Percentiles rank a stretch among this genome's conserved stretches.
Conservation (phyloP, 2,329 filamentous ascomycete species). For the Daldinia eschscholtzii region DNA sequence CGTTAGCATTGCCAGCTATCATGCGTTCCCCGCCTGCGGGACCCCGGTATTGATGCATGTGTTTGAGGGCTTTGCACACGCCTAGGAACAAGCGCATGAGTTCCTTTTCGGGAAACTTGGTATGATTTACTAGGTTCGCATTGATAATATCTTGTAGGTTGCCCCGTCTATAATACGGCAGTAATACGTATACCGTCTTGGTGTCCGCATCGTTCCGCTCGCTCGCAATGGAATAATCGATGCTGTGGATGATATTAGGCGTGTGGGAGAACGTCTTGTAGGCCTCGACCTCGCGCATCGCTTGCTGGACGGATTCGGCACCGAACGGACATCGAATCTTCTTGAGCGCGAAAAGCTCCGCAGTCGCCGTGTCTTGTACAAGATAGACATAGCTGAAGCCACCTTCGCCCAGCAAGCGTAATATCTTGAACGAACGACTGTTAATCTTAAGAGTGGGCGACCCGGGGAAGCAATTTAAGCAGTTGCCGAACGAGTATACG, state of each 20-base stretch:
- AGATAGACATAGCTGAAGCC: slow-evolving; percentile 99
- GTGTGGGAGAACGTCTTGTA: slow-evolving; percentile 89
- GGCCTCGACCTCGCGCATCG: slow-evolving; percentile 96
- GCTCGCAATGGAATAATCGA: slow-evolving; percentile 66
- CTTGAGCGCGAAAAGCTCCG: slow-evolving; percentile 92
- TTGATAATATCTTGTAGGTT: slow-evolving; percentile 99
- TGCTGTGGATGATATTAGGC: slow-evolving; percentile 75
- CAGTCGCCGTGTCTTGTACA: slow-evolving; percentile 88
- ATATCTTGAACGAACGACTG: slow-evolving; percentile 92
- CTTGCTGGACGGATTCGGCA: slow-evolving; percentile 92
- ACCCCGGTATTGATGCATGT: slow-evolving; percentile 91
- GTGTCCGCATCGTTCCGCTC: slow-evolving; percentile 71
- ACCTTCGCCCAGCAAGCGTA: slow-evolving; percentile 94
- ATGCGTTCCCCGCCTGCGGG: slow-evolving; percentile 61
- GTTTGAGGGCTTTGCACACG: slow-evolving; percentile 86
- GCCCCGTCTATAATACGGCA: slow-evolving; percentile 94
- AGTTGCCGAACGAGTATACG: slow-evolving; percentile 91
- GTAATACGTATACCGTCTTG: slow-evolving; percentile 96
- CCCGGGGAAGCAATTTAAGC: slow-evolving; percentile 95
- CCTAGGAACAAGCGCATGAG: slow-evolving; percentile 93
- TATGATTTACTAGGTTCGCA: slow-evolving; percentile 96
- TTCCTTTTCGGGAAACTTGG: slow-evolving; percentile 85
- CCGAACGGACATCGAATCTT: slow-evolving; percentile 99
- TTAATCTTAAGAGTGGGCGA: slow-evolving; percentile 97
- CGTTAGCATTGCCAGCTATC: slow-evolving; percentile 62